These are phyloP conservation scores for Amanita exitialis DNA, from an alignment of 768 basidiomycete genomes.

Conservation along the genomic window DNA sequence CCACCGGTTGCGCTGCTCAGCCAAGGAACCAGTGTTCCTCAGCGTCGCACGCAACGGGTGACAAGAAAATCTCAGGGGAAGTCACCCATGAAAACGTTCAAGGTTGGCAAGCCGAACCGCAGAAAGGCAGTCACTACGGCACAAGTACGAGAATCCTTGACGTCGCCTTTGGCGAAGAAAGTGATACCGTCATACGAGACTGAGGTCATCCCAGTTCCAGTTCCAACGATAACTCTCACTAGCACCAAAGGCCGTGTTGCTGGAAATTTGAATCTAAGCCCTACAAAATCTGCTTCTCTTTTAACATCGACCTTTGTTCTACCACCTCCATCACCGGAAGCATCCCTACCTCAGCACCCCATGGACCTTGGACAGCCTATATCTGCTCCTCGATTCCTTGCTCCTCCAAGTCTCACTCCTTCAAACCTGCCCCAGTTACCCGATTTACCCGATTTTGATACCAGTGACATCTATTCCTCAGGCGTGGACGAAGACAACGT, in stretches of 20 bases:
- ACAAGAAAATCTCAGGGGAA: slow-evolving; percentile 17
- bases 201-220: slow-evolving; percentile 25
- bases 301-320: slow-evolving; percentile 67
- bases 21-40: slow-evolving; percentile 6
- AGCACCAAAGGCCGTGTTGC: background rate
- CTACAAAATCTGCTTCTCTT: slow-evolving; percentile 31
- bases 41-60: slow-evolving; percentile 13
- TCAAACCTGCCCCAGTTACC: background rate
- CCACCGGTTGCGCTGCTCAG: background rate
- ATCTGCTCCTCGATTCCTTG: slow-evolving; percentile 4
- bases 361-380: slow-evolving; percentile 5
- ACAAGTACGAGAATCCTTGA: slow-evolving; percentile 11
- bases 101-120: slow-evolving; percentile 35
- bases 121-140: slow-evolving; percentile 23
- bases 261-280: slow-evolving; percentile 24
- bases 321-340: slow-evolving; percentile 67
- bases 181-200: slow-evolving; percentile 30
- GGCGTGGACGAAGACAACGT: background rate
- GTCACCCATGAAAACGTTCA: slow-evolving; percentile 24
- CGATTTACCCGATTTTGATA: background rate
- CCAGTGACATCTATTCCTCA: background rate
- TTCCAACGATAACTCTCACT: slow-evolving; percentile 18
- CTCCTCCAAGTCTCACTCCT: background rate
- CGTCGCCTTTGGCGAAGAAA: slow-evolving; percentile 25
- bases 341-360: slow-evolving; percentile 40